phyloP scores from a whole-genome alignment of 148 eudicot genomes.

The Chenopodium album region DNA sequence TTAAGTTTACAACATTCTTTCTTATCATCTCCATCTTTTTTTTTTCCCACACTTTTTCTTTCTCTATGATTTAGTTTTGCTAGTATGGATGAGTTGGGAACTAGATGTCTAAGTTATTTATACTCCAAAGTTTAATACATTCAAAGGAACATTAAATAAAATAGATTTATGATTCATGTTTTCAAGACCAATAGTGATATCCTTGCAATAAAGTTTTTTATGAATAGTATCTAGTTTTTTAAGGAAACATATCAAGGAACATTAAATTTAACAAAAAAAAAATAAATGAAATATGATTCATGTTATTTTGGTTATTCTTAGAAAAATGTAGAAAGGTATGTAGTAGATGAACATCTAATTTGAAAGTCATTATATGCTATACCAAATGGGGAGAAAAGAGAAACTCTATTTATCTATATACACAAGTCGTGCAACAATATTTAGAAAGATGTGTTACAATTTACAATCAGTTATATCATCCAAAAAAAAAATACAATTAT shows the following conservation, averaged over 20 bases:
- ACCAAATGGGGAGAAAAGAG: too few relatives aligned
- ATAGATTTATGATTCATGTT: too few relatives aligned
- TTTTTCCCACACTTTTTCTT: not conserved
- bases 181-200: too few relatives aligned
- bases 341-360: not conserved
- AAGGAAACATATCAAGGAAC: not conserved
- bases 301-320: not conserved
- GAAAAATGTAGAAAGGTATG: too few relatives aligned
- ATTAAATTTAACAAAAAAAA: not conserved
- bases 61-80: not conserved
- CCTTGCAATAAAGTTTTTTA: too few relatives aligned
- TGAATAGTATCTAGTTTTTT: not conserved
- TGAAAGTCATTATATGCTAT: not conserved
- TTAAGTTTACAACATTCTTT: not conserved
- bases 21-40: slow-evolving; percentile 16
- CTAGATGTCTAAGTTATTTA: not conserved
- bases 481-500: too few relatives aligned
- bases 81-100: not conserved
- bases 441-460: too few relatives aligned
- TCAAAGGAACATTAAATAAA: too few relatives aligned
- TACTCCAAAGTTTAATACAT: not conserved
- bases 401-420: too few relatives aligned
- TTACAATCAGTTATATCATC: too few relatives aligned
- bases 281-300: not conserved
- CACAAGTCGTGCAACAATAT: too few relatives aligned